Evolutionary conservation across 139 green algal species (phyloP), one percentile per base, ranked within the genome.

Genomic region (Tetradesmus obliquus): DNA sequence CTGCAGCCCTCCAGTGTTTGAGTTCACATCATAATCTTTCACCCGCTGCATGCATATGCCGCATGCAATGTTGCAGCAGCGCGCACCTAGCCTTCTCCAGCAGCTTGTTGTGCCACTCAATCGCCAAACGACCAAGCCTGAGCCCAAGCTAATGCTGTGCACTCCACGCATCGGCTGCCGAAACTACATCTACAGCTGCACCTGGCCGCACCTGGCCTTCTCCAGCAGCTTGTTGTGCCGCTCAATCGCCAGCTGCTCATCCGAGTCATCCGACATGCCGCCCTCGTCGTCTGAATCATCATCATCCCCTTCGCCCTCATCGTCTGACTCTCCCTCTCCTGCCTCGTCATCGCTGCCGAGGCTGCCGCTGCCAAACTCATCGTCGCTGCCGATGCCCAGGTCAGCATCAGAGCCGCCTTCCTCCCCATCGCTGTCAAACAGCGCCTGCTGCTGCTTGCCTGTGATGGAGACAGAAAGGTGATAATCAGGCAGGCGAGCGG

Each of bases 181-280:
- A 72, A 15, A 15, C 62, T 45, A 45, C 32, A 20, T 60, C 19
- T 32, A 32, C 72, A 9, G 72, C 80, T 24, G 51, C 12, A 8
- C 24, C 32, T 72, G 20, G 7, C 24, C 80, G 54, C 79, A 95
- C 94, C 92, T 94, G 84, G 94, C 93, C 55, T 87, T 91, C 80
- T 97, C 96, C 84, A 97, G 90, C 32, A 89, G 83, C 54, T 53
- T 12, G 1, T 95, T 92, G 82, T 93, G 87, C n/a, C 91, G 87
- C 91, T 97, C 96, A 58, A 95, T 86, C n/a, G 94, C 92, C 22
- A 96, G 92, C 51, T 96, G 94, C 15, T 95, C 92, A 74, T 95
- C 88, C 13, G 94, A 92, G 45, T 90, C 93, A 53, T 95, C 95
- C 5, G 88, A 88, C 24, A 94, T 92, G 7, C 82, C 90, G 5